Conservation (phyloP, 352 stramenopile species). For the Peronospora destructor region DNA sequence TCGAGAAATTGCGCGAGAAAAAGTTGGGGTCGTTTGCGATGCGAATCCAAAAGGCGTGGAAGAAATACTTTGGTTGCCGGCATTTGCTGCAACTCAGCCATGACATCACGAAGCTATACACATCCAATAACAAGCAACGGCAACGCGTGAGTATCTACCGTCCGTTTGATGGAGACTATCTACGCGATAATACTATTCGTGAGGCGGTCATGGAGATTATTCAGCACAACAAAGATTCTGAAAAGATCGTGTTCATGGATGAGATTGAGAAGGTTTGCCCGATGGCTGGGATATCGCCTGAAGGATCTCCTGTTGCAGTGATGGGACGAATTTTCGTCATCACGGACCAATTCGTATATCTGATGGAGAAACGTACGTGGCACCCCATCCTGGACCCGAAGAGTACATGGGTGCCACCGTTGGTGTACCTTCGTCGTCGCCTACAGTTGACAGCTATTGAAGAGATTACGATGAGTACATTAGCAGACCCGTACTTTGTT, state of each 20-base stretch:
- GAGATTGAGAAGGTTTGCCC: slow-evolving; percentile 54
- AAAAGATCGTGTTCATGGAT: slow-evolving; percentile 83
- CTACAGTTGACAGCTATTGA: slow-evolving; percentile 55
- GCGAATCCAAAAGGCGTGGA: slow-evolving; percentile 81
- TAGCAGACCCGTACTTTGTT: slow-evolving; percentile 77
- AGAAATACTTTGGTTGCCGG: slow-evolving; percentile 66
- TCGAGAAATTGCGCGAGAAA: slow-evolving; percentile 84
- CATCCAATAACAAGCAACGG: slow-evolving; percentile 68
- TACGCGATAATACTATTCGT: slow-evolving; percentile 53
- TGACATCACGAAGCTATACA: slow-evolving; percentile 84
- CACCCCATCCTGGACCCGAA: slow-evolving; percentile 50
- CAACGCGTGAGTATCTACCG: slow-evolving; percentile 84
- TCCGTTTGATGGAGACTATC: slow-evolving; percentile 81
- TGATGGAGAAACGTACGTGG: slow-evolving; percentile 73
- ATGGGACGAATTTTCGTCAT: slow-evolving; percentile 53
- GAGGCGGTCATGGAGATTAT: slow-evolving; percentile 66
- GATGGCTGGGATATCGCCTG: slow-evolving; percentile 16
- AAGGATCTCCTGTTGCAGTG: slow-evolving; percentile 34
- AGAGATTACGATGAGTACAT: slow-evolving; percentile 72
- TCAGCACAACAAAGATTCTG: slow-evolving; percentile 63
- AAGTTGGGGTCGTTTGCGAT: slow-evolving; percentile 68
- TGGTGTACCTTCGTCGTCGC: slow-evolving; percentile 69
- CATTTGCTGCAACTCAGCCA: slow-evolving; percentile 79
- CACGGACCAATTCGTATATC: slow-evolving; percentile 65
- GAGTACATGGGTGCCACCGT: slow-evolving; percentile 41